phyloP scores from a whole-genome alignment of 192 early-diverging fungal genomes.

The Lobosporangium transversale region DNA sequence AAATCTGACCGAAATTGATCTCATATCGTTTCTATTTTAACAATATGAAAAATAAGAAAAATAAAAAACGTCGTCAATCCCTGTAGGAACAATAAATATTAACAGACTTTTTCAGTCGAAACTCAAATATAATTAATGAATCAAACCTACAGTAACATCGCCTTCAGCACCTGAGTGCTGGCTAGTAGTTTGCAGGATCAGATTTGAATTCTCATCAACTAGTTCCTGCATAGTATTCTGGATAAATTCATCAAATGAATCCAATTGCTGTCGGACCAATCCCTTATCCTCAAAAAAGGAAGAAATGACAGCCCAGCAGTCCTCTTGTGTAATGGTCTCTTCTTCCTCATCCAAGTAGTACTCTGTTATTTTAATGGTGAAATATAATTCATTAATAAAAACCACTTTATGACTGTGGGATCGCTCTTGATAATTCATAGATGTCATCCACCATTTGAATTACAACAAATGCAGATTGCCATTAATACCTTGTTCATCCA shows the following conservation, averaged over 20 bases:
- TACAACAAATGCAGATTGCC: no score
- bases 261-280: slow-evolving; percentile 95
- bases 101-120: no score
- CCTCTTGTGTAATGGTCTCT: slow-evolving; percentile 73
- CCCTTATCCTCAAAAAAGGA: slow-evolving; percentile 97
- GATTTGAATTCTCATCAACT: slow-evolving; percentile 88
- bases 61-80: no score
- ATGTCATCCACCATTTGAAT: no score
- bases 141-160: slow-evolving; percentile 77
- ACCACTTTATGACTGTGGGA: no score
- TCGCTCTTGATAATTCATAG: no score
- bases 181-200: slow-evolving; percentile 79
- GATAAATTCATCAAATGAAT: slow-evolving; percentile 98
- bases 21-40: slow-evolving; percentile 81
- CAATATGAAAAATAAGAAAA: no score
- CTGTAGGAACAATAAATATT: no score
- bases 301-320: slow-evolving; percentile 95
- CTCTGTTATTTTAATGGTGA: no score
- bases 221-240: slow-evolving; percentile 97
- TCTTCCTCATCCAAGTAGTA: slow-evolving; percentile 51
- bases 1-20: slow-evolving; percentile 96
- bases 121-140: no score
- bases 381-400: no score
- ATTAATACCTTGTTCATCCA: background rate
- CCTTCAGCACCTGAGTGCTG: slow-evolving; percentile 68